These are phyloP conservation scores for Capronia coronata DNA, from an alignment of 2,329 filamentous ascomycete species.

Conservation along the genomic window DNA sequence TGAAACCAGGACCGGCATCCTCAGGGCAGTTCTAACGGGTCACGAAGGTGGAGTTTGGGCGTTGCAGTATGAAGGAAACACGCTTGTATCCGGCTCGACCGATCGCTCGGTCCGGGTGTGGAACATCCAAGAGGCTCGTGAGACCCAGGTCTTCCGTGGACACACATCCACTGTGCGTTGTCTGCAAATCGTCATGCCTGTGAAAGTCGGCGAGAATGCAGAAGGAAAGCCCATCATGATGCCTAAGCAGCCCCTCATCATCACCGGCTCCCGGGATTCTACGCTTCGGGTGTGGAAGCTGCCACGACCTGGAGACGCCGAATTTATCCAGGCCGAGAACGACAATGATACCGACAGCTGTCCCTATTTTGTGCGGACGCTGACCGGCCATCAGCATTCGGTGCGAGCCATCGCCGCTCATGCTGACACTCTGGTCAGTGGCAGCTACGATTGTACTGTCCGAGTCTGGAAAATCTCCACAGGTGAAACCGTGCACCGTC, in stretches of 20 bases:
- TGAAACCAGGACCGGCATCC: conserved; percentile 85
- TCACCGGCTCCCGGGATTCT: conserved; percentile 92
- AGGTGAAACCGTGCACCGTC: conserved; percentile 74
- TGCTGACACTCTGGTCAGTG: conserved; percentile 91
- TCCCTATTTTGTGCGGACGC: conserved; percentile 84
- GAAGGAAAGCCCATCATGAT: conserved; percentile 76
- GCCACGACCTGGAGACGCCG: conserved; percentile 68
- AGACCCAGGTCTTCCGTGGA: conserved; percentile 92
- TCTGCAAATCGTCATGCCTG: conserved; percentile 86
- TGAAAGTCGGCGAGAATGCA: conserved; percentile 62
- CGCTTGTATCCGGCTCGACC: conserved; percentile 89
- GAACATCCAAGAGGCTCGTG: conserved; percentile 90
- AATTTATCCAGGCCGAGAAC: conserved; percentile 72
- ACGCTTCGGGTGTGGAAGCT: conserved; percentile 91
- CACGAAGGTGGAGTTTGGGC: conserved; percentile 98
- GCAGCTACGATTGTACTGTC: conserved; percentile 92
- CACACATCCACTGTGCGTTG: conserved; percentile 97
- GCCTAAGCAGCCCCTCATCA: conserved; percentile 91
- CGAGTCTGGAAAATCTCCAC: conserved; percentile 97
- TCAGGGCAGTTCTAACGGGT: conserved; percentile 76
- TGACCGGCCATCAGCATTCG: conserved; percentile 83
- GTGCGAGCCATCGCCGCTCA: conserved; percentile 93
- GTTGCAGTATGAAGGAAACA: conserved; percentile 90
- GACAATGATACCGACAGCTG: conserved; percentile 70
- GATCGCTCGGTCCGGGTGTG: conserved; percentile 98